Evolutionary conservation across 805 yeast genomes (phyloP).

Genomic region (Teunomyces stri): DNA sequence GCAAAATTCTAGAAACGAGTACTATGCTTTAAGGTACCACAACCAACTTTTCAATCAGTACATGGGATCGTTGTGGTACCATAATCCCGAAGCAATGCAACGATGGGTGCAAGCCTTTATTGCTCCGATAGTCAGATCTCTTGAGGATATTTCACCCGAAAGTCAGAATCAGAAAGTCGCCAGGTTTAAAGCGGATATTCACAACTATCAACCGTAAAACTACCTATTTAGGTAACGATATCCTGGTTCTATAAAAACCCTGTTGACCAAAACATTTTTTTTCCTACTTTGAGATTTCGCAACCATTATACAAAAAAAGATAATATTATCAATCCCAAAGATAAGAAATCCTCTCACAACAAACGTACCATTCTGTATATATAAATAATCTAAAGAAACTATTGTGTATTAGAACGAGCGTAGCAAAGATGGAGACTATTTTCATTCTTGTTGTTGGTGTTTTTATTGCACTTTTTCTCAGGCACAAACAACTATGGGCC

Average conservation of each 20-base stretch:
- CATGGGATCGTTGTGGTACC: slow-evolving; percentile 14
- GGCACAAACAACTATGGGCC: not conserved
- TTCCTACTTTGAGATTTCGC: not conserved
- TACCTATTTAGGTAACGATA: slow-evolving; percentile 7
- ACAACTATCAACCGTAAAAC: not conserved
- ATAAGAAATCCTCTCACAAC: not conserved
- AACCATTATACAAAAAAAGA: not conserved
- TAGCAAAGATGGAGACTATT: not conserved
- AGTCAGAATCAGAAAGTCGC: not conserved
- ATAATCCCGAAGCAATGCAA: slow-evolving; percentile 9
- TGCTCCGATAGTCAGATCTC: slow-evolving; percentile 1
- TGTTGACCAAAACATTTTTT: not conserved
- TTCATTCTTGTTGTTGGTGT: not conserved
- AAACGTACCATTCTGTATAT: not conserved
- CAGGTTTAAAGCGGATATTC: not conserved
- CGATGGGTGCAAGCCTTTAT: slow-evolving; percentile 12
- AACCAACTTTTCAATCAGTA: slow-evolving; percentile 20
- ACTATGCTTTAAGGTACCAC: slow-evolving; percentile 9
- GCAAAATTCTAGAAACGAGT: slow-evolving; percentile 9
- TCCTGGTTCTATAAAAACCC: slow-evolving; percentile 3
- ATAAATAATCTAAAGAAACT: not conserved
- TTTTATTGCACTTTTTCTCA: not conserved
- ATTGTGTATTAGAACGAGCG: not conserved
- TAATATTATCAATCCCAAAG: not conserved
- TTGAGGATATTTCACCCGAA: not conserved